Base-by-base conservation (phyloP, 1,139 yeast genomes). In the Saccharomyces hybrid region DNA sequence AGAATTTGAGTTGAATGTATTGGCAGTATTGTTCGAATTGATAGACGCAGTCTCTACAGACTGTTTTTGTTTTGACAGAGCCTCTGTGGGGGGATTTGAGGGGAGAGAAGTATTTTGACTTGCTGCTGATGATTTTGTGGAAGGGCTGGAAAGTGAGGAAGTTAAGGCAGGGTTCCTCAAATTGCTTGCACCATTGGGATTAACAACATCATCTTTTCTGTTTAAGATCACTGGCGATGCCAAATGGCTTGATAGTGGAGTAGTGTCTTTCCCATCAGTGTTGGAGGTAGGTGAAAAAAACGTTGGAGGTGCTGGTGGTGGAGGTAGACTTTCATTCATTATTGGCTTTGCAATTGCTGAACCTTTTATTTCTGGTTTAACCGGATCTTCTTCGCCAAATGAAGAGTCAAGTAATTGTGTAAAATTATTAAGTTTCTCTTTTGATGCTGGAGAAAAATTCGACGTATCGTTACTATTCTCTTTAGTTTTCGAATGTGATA, bases 391-490 rank as follows among this genome's bases (percentile, higher is more conserved):
- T 31, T 62, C 62, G 6, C 61, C 66, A 51, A 65, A 66, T 3
- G 66, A 59, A 28, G 59, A 56, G 32, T 64, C 64, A 27, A 66
- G 48, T 53, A 64, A 57, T 23, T 65, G 64, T 1, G 66, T 59
- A 50, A 64, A 64, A 38, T 57, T 61, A 46, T 56, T 58, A 46
- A 65, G 47, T 29, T 63, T 64, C 8, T 58, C 64, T 38, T 59
- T 62, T 1, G 68, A 63, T 9, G 61, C 57, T 6, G 69, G 67
- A 3, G 70, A 66, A 49, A 64, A 61, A 14, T 59, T 61, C 13
- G 53, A 4, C 3, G 49, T 47, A 7, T 47, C 31, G 27, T 42
- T 55, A 34, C 29, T 26, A 55, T 51, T 31, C 56, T 48, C 27
- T 47, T 31, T 34, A 34, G n/a, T 41, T 38, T 7, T 50, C 50